Evolutionary conservation across 116 monocot species (phyloP).

Genomic region (Papilionanthe hybrid): DNA sequence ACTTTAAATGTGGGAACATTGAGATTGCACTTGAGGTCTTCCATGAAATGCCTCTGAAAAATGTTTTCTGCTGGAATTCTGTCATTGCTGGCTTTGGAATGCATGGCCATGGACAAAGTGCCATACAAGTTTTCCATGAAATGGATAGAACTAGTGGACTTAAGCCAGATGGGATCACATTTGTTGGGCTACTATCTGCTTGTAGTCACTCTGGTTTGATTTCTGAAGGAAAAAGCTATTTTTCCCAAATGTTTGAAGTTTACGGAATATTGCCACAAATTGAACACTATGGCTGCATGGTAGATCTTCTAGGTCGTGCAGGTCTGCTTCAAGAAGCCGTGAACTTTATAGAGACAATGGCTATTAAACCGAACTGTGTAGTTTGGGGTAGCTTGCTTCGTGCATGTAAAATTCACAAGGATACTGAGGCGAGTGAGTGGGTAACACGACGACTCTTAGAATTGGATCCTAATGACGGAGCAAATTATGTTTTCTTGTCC

Average conservation of each 20-base stretch:
- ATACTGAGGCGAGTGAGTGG: constrained; percentile 32
- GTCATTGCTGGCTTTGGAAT: constrained; percentile 50
- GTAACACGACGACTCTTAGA: constrained; percentile 29
- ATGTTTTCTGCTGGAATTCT: constrained; percentile 61
- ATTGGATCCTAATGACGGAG: constrained; percentile 52
- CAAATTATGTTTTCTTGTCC: constrained; percentile 54
- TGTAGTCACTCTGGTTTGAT: constrained; percentile 60
- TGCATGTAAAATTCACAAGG: constrained; percentile 46
- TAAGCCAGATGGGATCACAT: constrained; percentile 56
- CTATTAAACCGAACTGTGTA: constrained; percentile 43
- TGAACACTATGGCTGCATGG: constrained; percentile 73
- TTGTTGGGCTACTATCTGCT: constrained; percentile 54
- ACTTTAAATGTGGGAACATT: constrained; percentile 58
- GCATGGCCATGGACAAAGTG: constrained; percentile 44
- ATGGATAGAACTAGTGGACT: constrained; percentile 28
- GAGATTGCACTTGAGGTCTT: constrained; percentile 48
- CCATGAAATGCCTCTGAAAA: constrained; percentile 29
- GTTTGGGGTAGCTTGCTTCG: constrained; percentile 62
- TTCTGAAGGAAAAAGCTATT: constrained; percentile 40
- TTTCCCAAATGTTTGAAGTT: constrained; percentile 32
- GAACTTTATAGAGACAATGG: constrained; percentile 38
- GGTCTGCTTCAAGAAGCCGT: constrained; percentile 52
- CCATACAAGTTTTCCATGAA: constrained; percentile 35
- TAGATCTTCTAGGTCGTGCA: constrained; percentile 55
- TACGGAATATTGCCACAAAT: constrained; percentile 41